Evolutionary conservation across 306 rosid genomes (phyloP).

Genomic region (Vigna reflexopilosa): DNA sequence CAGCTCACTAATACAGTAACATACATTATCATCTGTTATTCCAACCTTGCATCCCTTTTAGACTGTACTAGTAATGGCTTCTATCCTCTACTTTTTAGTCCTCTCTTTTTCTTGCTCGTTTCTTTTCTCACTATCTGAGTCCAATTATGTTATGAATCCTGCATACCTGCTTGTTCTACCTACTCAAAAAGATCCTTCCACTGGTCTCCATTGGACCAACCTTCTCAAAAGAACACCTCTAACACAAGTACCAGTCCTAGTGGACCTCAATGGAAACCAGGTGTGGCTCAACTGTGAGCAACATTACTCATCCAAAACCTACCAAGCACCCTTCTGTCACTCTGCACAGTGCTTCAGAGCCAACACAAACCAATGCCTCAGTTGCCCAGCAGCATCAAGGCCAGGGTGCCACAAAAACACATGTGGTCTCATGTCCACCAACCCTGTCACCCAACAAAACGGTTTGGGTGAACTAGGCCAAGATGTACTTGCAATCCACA

Average conservation of each 20-base stretch:
- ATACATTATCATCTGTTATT: too few species aligned
- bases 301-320: slow-evolving; percentile 47
- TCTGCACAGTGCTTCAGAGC: slow-evolving; percentile 61
- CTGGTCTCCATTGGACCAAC: slow-evolving; percentile 58
- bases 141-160: neutral
- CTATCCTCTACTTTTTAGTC: slow-evolving; percentile 3
- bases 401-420: slow-evolving; percentile 65
- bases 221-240: slow-evolving; percentile 58
- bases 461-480: slow-evolving; percentile 58
- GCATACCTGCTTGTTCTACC: slow-evolving; percentile 41
- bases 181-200: slow-evolving; percentile 44
- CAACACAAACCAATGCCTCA: slow-evolving; percentile 50
- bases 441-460: slow-evolving; percentile 55
- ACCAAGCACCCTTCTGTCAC: slow-evolving; percentile 61
- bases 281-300: slow-evolving; percentile 57
- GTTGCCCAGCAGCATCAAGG: slow-evolving; percentile 37
- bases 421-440: slow-evolving; percentile 49
- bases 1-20: neutral
- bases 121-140: slow-evolving; percentile 34
- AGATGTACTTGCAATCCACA: slow-evolving; percentile 49
- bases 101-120: slow-evolving; percentile 23
- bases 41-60: too few species aligned
- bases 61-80: slow-evolving; percentile 17
- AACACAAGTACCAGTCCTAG: slow-evolving; percentile 36
- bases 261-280: slow-evolving; percentile 59